phyloP scores from a whole-genome alignment of 352 stramenopile species.

The Thalassiosira mediterranea region DNA sequence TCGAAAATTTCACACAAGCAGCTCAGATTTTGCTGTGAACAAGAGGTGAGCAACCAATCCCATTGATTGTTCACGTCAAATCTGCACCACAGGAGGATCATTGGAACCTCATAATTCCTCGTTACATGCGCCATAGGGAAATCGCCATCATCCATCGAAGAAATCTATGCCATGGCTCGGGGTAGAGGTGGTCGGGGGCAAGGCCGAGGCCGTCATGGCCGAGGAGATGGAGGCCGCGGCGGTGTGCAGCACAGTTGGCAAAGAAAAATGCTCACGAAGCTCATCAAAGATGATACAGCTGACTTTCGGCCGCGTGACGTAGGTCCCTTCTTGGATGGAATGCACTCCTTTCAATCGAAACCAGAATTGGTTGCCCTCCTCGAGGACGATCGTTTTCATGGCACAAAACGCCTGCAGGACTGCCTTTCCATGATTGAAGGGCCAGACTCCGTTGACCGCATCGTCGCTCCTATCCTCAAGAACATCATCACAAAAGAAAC shows the following conservation, averaged over 20 bases:
- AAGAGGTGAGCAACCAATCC: background rate
- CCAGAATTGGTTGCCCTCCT: slow-evolving; percentile 44
- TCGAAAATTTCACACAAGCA: background rate
- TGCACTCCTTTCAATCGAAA: slow-evolving; percentile 55
- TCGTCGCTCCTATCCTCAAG: slow-evolving; percentile 43
- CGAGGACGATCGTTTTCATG: slow-evolving; percentile 36
- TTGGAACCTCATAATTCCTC: background rate
- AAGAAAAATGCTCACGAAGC: slow-evolving; percentile 48
- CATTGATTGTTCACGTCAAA: background rate
- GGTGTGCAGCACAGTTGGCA: slow-evolving; percentile 20
- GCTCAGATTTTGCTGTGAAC: background rate
- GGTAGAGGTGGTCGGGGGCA: background rate
- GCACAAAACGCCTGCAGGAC: slow-evolving; percentile 32
- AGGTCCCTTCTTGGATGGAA: slow-evolving; percentile 51
- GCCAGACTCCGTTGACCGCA: slow-evolving; percentile 23
- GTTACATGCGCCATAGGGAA: background rate
- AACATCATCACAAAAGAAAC: slow-evolving; percentile 50
- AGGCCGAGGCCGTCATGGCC: background rate
- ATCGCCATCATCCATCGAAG: no score
- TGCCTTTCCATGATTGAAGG: slow-evolving; percentile 43
- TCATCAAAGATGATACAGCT: slow-evolving; percentile 45
- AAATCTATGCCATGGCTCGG: background rate
- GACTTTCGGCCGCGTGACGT: slow-evolving; percentile 22
- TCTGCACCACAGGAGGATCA: background rate
- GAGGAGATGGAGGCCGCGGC: background rate